Percentiles rank a stretch among this genome's conserved stretches.
These are phyloP conservation scores for Paecilomyces sp. DNA, from an alignment of 2,329 filamentous ascomycete species.

Conservation along the genomic window DNA sequence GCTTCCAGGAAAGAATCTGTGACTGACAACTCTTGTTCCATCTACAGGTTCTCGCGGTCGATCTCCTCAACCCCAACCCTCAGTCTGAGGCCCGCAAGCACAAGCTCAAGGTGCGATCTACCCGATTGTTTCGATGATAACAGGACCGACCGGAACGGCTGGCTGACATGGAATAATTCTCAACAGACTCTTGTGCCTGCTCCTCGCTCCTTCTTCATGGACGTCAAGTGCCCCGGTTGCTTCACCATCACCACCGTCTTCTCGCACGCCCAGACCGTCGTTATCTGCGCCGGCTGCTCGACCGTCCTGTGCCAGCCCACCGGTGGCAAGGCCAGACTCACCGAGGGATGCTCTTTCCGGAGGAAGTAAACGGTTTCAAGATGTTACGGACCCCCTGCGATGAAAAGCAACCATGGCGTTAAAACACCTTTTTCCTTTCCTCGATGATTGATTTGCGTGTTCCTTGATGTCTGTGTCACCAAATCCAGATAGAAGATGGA, in stretches of 20 bases:
- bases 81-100: constrained; percentile 99
- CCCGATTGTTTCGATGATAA: constrained; percentile 4
- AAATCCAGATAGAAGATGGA: not conserved
- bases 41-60: constrained; percentile 95
- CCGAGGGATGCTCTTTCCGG: constrained; percentile 99
- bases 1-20: constrained; percentile 4
- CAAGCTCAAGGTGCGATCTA: constrained; percentile 91
- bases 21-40: constrained; percentile 14
- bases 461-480: not conserved
- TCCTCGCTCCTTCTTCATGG: constrained; percentile 99
- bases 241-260: constrained; percentile 99
- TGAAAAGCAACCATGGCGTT: constrained; percentile 3
- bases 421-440: constrained; percentile 1
- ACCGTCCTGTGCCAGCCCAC: constrained; percentile 99
- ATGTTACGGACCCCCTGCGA: constrained; percentile 9
- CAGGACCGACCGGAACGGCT: not conserved
- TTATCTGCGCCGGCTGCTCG: constrained; percentile 99
- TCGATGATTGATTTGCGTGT: constrained; percentile 1
- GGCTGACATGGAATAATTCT: constrained; percentile 2
- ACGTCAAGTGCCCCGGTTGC: constrained; percentile 99
- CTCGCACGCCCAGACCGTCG: constrained; percentile 99
- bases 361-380: constrained; percentile 68
- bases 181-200: constrained; percentile 81
- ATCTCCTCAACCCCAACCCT: constrained; percentile 98
- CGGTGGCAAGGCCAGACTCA: constrained; percentile 97